Conservation (phyloP, 176 grass and related monocot genomes). For the Avena insularis region DNA sequence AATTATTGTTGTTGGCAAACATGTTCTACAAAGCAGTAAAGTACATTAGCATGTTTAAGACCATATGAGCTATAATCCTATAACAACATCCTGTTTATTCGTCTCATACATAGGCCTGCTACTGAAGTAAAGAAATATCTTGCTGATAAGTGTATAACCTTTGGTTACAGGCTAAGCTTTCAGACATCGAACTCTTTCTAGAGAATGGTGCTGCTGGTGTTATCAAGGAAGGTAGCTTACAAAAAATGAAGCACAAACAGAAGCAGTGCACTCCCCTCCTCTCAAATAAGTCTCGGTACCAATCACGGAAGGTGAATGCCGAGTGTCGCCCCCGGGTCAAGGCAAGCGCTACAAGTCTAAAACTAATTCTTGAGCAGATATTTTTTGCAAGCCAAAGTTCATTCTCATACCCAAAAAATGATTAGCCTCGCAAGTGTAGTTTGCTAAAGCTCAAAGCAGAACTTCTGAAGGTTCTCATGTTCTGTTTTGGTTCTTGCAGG, state of each 20-base stretch:
- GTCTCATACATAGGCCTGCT: not conserved
- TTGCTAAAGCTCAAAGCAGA: not conserved
- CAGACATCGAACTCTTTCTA: conserved; percentile 63
- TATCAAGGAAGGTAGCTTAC: conserved; percentile 61
- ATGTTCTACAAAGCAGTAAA: not conserved
- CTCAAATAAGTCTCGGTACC: conserved; percentile 80
- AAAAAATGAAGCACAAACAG: conserved; percentile 74
- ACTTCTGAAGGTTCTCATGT: conserved; percentile 18
- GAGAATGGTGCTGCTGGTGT: conserved; percentile 50
- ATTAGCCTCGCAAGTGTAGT: not conserved
- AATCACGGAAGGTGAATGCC: conserved; percentile 63
- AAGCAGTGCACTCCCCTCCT: conserved; percentile 73
- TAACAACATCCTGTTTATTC: not conserved
- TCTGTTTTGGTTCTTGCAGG: conserved; percentile 57
- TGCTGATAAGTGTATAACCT: not conserved
- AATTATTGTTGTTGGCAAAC: not conserved
- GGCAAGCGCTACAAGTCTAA: conserved; percentile 55
- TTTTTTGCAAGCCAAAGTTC: not conserved
- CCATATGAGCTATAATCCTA: not conserved
- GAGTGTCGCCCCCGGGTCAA: conserved; percentile 88
- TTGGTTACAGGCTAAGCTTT: conserved; percentile 55
- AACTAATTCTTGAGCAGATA: not conserved
- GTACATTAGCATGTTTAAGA: not conserved
- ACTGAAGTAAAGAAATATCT: not conserved
- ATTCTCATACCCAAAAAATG: not conserved